Conservation (phyloP, 2,329 filamentous ascomycete species). For the Ceratocystis colombiana region DNA sequence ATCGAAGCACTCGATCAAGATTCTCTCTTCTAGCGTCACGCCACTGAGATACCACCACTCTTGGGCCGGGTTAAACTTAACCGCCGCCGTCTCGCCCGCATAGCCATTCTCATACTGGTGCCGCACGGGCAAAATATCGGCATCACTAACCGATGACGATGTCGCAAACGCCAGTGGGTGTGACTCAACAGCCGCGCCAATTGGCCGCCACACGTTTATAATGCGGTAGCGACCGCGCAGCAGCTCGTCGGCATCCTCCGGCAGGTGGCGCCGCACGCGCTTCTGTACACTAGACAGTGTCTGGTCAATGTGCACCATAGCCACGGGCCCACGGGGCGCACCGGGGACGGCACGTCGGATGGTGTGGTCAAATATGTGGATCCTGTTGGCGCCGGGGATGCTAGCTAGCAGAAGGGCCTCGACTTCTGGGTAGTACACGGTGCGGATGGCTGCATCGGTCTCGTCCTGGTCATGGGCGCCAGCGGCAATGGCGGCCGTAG, state of each 20-base stretch:
- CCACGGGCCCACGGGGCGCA: constrained; percentile 58
- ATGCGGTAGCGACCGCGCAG: constrained; percentile 65
- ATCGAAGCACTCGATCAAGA: constrained; percentile 72
- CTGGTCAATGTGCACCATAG: constrained; percentile 72
- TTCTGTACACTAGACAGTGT: constrained; percentile 54
- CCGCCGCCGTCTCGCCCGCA: constrained; percentile 62
- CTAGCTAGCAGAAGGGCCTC: constrained; percentile 57
- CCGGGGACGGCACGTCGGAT: constrained; percentile 56
- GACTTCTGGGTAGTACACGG: constrained; percentile 76
- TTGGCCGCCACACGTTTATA: constrained; percentile 75
- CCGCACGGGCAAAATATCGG: constrained; percentile 61
- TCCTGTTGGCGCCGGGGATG: constrained; percentile 54
- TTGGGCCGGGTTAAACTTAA: constrained; percentile 51
- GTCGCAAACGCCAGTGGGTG: constrained; percentile 61
- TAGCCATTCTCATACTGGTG: constrained; percentile 59
- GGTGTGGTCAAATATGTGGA: constrained; percentile 81
- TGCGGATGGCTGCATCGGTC: constrained; percentile 58
- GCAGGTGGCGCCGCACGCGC: constrained; percentile 58
- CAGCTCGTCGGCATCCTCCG: constrained; percentile 51
- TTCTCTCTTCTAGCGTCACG: constrained; percentile 61
- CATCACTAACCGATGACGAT: constrained; percentile 48
- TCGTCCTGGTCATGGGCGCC: not conserved
- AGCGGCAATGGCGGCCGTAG: constrained; percentile 19
- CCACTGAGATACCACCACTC: constrained; percentile 73
- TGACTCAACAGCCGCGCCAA: constrained; percentile 52